Evolutionary conservation across 1,139 yeast genomes (phyloP).

Genomic region (Saccharomyces hybrid): DNA sequence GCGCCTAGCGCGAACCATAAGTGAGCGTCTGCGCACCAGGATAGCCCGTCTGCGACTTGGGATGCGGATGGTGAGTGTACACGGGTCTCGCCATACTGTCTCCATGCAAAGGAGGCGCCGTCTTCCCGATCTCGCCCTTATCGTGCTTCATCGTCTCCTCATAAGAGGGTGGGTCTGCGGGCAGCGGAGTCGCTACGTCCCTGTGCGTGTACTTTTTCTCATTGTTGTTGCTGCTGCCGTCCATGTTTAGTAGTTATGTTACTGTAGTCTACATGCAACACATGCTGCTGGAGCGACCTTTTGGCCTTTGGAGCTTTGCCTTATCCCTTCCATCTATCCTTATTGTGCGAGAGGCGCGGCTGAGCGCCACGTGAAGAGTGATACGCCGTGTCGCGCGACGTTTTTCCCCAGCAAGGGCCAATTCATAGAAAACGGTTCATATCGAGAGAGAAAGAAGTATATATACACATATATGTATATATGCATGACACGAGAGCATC

Average conservation of each 20-base stretch:
- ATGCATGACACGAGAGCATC: too few species aligned
- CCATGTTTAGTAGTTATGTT: not conserved
- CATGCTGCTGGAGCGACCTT: not conserved
- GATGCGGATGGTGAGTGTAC: conserved; percentile 13
- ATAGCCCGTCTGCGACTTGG: conserved; percentile 8
- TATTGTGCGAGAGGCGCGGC: not conserved
- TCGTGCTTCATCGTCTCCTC: conserved; percentile 18
- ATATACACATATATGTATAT: too few species aligned
- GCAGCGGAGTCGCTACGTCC: conserved; percentile 4
- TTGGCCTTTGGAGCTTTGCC: not conserved
- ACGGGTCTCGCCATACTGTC: not conserved
- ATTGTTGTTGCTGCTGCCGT: not conserved
- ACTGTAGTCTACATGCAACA: too few species aligned
- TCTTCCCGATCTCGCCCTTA: not conserved
- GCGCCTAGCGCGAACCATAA: not conserved
- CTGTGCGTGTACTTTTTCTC: not conserved
- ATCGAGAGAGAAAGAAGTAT: not conserved
- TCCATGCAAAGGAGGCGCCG: not conserved
- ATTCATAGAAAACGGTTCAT: too few species aligned
- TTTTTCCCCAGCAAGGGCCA: not conserved
- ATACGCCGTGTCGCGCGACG: too few species aligned
- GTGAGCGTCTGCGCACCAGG: conserved; percentile 11
- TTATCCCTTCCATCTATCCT: not conserved
- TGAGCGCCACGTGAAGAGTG: not conserved
- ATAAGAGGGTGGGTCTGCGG: conserved; percentile 21